Conservation (phyloP, 345 rosid species). For the Citrus australasica region DNA sequence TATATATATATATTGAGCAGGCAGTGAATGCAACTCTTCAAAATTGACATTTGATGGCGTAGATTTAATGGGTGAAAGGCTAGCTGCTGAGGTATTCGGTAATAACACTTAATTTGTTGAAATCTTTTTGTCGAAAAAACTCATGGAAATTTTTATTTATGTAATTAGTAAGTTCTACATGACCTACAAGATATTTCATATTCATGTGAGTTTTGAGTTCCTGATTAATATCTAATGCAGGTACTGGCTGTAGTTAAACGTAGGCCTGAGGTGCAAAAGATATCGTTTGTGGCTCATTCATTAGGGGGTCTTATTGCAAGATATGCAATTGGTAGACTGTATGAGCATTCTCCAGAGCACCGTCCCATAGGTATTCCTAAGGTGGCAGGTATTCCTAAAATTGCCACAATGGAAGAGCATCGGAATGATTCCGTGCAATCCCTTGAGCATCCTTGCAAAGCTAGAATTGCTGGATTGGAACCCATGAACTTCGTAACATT, state of each 20-base stretch:
- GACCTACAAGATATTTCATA: background rate
- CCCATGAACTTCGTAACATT: slow-evolving; percentile 91
- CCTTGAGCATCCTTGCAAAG: slow-evolving; percentile 37
- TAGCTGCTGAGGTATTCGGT: slow-evolving; percentile 76
- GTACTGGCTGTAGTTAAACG: slow-evolving; percentile 60
- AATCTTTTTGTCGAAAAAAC: slow-evolving; percentile 1
- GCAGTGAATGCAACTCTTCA: slow-evolving; percentile 76
- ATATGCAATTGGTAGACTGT: slow-evolving; percentile 85
- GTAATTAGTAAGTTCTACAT: background rate
- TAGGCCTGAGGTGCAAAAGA: slow-evolving; percentile 61
- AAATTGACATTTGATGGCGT: slow-evolving; percentile 90
- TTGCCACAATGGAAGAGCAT: slow-evolving; percentile 16
- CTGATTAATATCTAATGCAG: slow-evolving; percentile 37
- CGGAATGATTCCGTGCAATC: slow-evolving; percentile 17
- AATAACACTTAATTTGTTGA: slow-evolving; percentile 11
- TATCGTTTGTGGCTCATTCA: slow-evolving; percentile 94
- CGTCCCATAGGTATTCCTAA: slow-evolving; percentile 9
- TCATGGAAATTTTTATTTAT: background rate
- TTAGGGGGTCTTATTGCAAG: slow-evolving; percentile 96
- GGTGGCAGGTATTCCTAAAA: slow-evolving; percentile 6
- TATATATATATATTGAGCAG: slow-evolving; percentile 34
- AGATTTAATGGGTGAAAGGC: slow-evolving; percentile 90
- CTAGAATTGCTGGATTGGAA: slow-evolving; percentile 78
- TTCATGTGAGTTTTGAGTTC: slow-evolving; percentile 6
- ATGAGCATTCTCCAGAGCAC: slow-evolving; percentile 30